Evolutionary conservation across 441 rosid genomes (phyloP).

Genomic region (Jatropha multifida): DNA sequence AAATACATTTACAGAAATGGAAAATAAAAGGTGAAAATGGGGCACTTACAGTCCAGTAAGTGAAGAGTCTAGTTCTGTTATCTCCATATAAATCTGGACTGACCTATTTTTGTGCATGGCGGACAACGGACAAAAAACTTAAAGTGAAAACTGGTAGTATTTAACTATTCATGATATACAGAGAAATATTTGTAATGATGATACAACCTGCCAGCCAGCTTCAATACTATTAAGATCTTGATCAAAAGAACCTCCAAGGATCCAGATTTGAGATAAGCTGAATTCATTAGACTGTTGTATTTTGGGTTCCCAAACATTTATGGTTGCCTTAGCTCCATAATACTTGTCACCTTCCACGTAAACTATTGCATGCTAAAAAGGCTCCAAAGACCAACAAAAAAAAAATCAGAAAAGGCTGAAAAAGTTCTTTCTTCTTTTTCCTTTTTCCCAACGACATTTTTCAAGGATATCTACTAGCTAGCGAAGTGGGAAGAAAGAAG

Average conservation of each 20-base stretch:
- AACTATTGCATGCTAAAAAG: conserved; percentile 75
- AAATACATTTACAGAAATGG: not conserved
- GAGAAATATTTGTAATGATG: no score
- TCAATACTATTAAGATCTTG: conserved; percentile 91
- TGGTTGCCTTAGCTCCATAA: conserved; percentile 86
- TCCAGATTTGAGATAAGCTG: conserved; percentile 91
- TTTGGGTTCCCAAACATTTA: conserved; percentile 88
- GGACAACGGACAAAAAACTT: not conserved
- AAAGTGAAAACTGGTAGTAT: not conserved
- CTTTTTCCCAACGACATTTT: not conserved
- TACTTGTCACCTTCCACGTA: conserved; percentile 83
- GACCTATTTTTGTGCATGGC: conserved; percentile 42
- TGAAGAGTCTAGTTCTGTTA: conserved; percentile 93
- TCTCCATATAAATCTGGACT: conserved; percentile 93
- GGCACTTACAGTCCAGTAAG: conserved; percentile 87
- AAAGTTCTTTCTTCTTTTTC: not conserved
- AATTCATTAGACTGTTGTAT: conserved; percentile 83
- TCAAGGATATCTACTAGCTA: no score
- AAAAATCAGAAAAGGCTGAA: not conserved
- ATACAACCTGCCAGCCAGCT: conserved; percentile 93
- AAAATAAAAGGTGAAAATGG: not conserved
- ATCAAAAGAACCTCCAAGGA: conserved; percentile 84
- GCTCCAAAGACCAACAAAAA: not conserved
- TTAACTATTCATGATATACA: no score
- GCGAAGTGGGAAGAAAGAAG: no score